Evolutionary conservation across 2,329 filamentous ascomycete genomes (phyloP).

Genomic region (Huntiella omanensis): DNA sequence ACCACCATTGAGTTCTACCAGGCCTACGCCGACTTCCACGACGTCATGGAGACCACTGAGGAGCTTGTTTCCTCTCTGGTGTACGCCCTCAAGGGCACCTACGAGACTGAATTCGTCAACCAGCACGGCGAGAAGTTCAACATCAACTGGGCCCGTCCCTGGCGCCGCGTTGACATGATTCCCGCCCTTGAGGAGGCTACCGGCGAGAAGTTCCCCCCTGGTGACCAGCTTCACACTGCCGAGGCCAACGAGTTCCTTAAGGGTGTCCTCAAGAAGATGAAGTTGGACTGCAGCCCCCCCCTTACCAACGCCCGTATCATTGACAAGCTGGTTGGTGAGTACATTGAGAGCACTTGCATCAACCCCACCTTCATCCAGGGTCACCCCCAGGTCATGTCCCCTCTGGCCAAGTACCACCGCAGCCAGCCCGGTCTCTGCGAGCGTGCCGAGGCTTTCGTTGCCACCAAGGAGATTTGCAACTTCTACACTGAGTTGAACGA

Average conservation of each 20-base stretch:
- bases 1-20: slow-evolving; percentile 96
- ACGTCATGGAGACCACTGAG: slow-evolving; percentile 80
- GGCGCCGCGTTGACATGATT: slow-evolving; percentile 92
- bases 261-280: slow-evolving; percentile 68
- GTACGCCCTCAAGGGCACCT: slow-evolving; percentile 70
- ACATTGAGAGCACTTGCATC: slow-evolving; percentile 82
- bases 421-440: slow-evolving; percentile 61
- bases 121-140: slow-evolving; percentile 71
- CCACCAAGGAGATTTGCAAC: slow-evolving; percentile 66
- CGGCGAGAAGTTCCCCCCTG: slow-evolving; percentile 84
- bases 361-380: slow-evolving; percentile 84
- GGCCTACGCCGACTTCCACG: slow-evolving; percentile 82
- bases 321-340: slow-evolving; percentile 84
- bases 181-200: slow-evolving; percentile 65
- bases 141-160: slow-evolving; percentile 92
- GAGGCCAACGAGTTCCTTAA: slow-evolving; percentile 82
- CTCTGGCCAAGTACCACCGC: slow-evolving; percentile 89
- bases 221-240: slow-evolving; percentile 71
- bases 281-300: slow-evolving; percentile 75
- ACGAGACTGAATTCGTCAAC: slow-evolving; percentile 71
- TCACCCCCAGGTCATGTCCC: slow-evolving; percentile 43
- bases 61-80: slow-evolving; percentile 81
- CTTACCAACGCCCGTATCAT: slow-evolving; percentile 91
- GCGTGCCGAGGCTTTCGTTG: slow-evolving; percentile 89
- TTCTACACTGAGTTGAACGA: slow-evolving; percentile 81